Evolutionary conservation across 306 rosid genomes (phyloP).

Genomic region (Alnus rubra): DNA sequence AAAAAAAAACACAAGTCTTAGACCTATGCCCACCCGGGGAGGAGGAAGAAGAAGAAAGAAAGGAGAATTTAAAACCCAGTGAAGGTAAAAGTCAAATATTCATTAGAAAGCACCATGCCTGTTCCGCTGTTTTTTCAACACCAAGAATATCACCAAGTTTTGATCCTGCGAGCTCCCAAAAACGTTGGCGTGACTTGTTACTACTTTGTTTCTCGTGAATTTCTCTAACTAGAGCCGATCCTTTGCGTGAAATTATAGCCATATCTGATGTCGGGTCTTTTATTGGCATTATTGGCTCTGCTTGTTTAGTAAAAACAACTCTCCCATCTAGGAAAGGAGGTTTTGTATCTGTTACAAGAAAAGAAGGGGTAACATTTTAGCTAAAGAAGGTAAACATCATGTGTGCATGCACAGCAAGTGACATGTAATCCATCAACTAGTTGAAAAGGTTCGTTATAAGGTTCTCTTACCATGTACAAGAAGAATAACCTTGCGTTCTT

Average conservation of each 20-base stretch:
- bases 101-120: conserved; percentile 48
- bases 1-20: conserved; percentile 11
- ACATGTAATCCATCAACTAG: conserved; percentile 13
- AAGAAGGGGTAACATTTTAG: conserved; percentile 17
- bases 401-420: conserved; percentile 13
- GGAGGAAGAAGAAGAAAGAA: neutral
- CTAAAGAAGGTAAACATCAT: conserved; percentile 11
- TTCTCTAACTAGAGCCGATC: conserved; percentile 85
- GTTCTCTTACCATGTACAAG: conserved; percentile 84
- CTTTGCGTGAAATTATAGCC: conserved; percentile 99
- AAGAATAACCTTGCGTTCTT: conserved; percentile 91
- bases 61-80: conserved; percentile 3
- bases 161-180: conserved; percentile 99
- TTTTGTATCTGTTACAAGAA: conserved; percentile 73
- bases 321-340: conserved; percentile 98
- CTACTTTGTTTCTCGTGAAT: conserved; percentile 86
- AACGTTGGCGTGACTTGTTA: conserved; percentile 95
- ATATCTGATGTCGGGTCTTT: conserved; percentile 98
- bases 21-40: neutral
- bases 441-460: conserved; percentile 12
- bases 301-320: conserved; percentile 97
- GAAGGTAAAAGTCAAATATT: conserved; percentile 28
- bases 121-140: conserved; percentile 92
- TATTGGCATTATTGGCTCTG: conserved; percentile 97
- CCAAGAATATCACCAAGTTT: conserved; percentile 96